These are phyloP conservation scores for Phytophthora kernoviae DNA, from an alignment of 352 stramenopile species.

Conservation along the genomic window DNA sequence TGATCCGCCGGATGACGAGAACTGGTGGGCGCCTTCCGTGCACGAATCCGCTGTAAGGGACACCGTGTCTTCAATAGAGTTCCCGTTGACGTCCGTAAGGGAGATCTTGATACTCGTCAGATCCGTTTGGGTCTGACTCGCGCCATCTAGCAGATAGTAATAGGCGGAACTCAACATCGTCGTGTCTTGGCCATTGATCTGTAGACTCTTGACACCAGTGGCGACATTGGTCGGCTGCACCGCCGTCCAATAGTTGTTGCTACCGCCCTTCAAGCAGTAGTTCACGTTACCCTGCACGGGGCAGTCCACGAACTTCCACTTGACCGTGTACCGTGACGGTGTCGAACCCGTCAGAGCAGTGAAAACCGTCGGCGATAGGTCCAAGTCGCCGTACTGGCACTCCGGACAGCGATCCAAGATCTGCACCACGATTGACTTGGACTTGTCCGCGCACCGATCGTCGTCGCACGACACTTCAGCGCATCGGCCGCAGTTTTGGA, in stretches of 20 bases:
- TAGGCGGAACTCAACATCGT: conserved; percentile 69
- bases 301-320: conserved; percentile 63
- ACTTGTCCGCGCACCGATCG: conserved; percentile 47
- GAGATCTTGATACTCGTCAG: conserved; percentile 42
- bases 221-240: conserved; percentile 51
- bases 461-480: conserved; percentile 68
- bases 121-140: conserved; percentile 36
- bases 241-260: conserved; percentile 53
- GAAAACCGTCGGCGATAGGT: conserved; percentile 55
- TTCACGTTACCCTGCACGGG: conserved; percentile 52
- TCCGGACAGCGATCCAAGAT: conserved; percentile 78
- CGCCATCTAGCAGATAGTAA: conserved; percentile 63
- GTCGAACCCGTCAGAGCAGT: conserved; percentile 45
- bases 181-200: conserved; percentile 64
- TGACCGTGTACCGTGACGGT: conserved; percentile 42
- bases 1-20: conserved; percentile 23
- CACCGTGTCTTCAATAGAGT: conserved; percentile 64
- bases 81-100: conserved; percentile 60
- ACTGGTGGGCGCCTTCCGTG: conserved; percentile 55
- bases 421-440: conserved; percentile 52
- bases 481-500: conserved; percentile 67
- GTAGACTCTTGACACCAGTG: conserved; percentile 40
- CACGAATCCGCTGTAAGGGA: conserved; percentile 54
- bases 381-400: conserved; percentile 67
- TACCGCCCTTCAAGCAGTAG: conserved; percentile 59